phyloP scores from a whole-genome alignment of 148 eudicot species.

The Beta vulgaris region DNA sequence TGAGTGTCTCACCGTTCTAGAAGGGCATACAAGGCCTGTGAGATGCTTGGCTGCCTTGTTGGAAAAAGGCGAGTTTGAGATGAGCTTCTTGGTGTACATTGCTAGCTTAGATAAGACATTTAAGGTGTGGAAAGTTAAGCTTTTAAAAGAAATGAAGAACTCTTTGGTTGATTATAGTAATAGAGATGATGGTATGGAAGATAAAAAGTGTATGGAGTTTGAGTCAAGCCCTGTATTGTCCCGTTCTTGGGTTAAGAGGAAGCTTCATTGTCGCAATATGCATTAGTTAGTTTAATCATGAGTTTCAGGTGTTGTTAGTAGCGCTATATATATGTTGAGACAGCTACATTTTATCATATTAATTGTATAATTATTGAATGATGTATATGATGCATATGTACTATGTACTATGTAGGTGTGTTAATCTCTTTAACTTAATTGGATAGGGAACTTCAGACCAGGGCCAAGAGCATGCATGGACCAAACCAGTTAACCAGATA shows the following conservation, averaged over 20 bases:
- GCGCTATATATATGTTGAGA: background rate
- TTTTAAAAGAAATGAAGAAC: constrained; percentile 33
- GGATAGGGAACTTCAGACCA: no score
- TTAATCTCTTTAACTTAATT: no score
- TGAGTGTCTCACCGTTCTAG: constrained; percentile 54
- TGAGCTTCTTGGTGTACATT: constrained; percentile 47
- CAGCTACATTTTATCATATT: background rate
- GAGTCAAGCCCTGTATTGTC: constrained; percentile 48
- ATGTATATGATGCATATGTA: background rate
- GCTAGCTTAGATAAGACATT: constrained; percentile 53
- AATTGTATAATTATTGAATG: background rate
- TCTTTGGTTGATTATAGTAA: background rate
- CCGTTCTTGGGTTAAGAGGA: constrained; percentile 53
- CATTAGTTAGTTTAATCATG: background rate
- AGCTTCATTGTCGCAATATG: constrained; percentile 20
- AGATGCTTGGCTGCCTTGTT: constrained; percentile 45
- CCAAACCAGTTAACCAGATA: background rate
- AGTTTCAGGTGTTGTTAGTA: background rate
- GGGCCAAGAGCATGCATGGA: background rate
- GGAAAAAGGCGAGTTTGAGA: constrained; percentile 31
- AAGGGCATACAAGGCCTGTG: constrained; percentile 68
- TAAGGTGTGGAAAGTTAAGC: constrained; percentile 63
- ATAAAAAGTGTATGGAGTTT: constrained; percentile 17
- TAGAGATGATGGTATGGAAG: background rate
- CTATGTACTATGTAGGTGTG: no score